Percentiles rank a stretch among this genome's conserved stretches.
Conservation (phyloP, 2,329 filamentous ascomycete genomes). For the Diaporthe ilicicola region DNA sequence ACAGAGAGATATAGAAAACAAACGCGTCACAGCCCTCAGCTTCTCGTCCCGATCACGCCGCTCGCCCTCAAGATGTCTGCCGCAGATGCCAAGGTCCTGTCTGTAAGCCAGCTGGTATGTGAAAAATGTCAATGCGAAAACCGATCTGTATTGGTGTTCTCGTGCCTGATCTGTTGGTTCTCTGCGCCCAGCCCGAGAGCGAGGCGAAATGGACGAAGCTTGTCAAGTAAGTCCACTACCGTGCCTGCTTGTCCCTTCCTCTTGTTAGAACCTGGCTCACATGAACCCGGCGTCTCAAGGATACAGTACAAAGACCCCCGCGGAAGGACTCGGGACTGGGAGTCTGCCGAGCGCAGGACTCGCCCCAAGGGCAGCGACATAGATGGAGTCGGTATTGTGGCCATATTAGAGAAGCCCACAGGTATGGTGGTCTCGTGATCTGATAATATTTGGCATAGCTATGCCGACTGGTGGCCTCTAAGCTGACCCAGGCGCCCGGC, state of each 20-base stretch:
- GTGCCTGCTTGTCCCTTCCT: not conserved
- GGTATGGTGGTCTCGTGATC: conserved; percentile 41
- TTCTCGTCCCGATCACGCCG: not conserved
- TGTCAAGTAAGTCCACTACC: conserved; percentile 56
- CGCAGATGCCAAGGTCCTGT: conserved; percentile 52
- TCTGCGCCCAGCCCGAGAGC: conserved; percentile 49
- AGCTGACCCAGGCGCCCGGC: not conserved
- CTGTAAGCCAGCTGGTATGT: conserved; percentile 55
- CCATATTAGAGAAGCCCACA: conserved; percentile 66
- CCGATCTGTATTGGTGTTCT: conserved; percentile 17
- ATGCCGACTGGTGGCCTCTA: not conserved
- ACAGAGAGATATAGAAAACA: not conserved
- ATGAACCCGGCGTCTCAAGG: conserved; percentile 45
- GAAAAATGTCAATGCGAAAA: not conserved
- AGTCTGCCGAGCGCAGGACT: conserved; percentile 76
- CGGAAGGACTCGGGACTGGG: conserved; percentile 70
- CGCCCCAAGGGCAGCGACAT: conserved; percentile 68
- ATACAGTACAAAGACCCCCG: conserved; percentile 72
- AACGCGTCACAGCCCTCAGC: not conserved
- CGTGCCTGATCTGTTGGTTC: not conserved
- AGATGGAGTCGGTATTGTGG: conserved; percentile 78
- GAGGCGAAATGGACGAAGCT: conserved; percentile 70
- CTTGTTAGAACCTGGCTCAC: conserved; percentile 23
- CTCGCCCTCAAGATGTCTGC: conserved; percentile 48
- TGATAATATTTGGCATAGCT: too few species aligned